These are phyloP conservation scores for Scheffersomyces ergatensis DNA, from an alignment of 805 yeast species.

Conservation along the genomic window DNA sequence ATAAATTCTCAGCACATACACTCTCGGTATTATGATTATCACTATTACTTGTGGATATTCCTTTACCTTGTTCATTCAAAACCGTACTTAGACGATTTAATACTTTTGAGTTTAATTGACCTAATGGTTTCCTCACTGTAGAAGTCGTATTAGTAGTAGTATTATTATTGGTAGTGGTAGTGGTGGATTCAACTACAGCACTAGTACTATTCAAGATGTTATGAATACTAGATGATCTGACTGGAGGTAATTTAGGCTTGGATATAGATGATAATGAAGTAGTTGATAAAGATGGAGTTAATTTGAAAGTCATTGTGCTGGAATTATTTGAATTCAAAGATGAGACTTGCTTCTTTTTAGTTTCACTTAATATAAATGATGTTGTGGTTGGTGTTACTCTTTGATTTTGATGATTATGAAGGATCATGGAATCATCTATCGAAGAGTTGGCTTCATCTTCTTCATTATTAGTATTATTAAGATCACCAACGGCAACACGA, in stretches of 20 bases:
- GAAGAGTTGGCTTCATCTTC: slow-evolving; percentile 9
- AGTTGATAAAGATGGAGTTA: slow-evolving; percentile 23
- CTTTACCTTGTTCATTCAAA: slow-evolving; percentile 7
- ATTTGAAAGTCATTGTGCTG: slow-evolving; percentile 35
- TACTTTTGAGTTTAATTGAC: slow-evolving; percentile 12
- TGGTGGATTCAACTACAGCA: slow-evolving; percentile 7
- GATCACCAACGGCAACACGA: background rate
- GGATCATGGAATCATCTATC: slow-evolving; percentile 11
- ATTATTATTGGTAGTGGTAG: too few relatives aligned
- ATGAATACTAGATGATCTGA: slow-evolving; percentile 11
- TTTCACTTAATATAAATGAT: slow-evolving; percentile 18
- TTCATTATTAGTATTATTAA: background rate
- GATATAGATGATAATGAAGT: slow-evolving; percentile 9
- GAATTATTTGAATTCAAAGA: slow-evolving; percentile 25
- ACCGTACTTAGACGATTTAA: background rate
- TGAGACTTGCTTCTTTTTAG: slow-evolving; percentile 34
- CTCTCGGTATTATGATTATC: slow-evolving; percentile 6
- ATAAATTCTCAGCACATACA: slow-evolving; percentile 40
- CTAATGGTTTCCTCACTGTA: slow-evolving; percentile 24
- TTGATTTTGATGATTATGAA: background rate
- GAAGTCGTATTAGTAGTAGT: too few relatives aligned
- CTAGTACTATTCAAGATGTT: slow-evolving; percentile 13
- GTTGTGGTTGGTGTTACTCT: slow-evolving; percentile 4
- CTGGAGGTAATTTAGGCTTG: slow-evolving; percentile 2
- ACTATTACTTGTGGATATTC: slow-evolving; percentile 3